phyloP scores from a whole-genome alignment of 345 rosid genomes.

The Eucalyptus sp. region DNA sequence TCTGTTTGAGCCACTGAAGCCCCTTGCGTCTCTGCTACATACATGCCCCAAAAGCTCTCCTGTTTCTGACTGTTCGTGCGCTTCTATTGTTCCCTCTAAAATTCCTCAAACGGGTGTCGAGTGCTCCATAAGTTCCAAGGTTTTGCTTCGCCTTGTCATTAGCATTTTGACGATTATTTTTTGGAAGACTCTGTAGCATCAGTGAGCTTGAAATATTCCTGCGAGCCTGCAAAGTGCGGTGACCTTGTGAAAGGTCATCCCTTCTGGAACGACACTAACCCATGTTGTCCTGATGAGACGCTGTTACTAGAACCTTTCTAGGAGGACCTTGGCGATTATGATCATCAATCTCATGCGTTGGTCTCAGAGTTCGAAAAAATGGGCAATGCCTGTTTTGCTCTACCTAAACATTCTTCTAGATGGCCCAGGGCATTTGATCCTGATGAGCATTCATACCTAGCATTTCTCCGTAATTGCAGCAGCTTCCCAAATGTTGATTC shows the following conservation, averaged over 20 bases:
- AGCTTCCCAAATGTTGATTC: background rate
- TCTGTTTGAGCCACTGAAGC: background rate
- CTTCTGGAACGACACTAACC: too few relatives aligned
- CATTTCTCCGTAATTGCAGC: background rate
- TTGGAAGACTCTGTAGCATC: background rate
- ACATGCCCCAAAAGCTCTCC: background rate
- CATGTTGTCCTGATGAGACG: too few relatives aligned
- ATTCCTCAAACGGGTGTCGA: background rate
- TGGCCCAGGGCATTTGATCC: background rate
- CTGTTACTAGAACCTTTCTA: too few relatives aligned
- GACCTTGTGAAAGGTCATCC: background rate
- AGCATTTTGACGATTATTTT: background rate
- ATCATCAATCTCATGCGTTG: background rate
- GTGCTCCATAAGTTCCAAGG: background rate
- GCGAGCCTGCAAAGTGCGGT: background rate
- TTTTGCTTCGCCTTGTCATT: background rate
- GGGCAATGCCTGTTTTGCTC: background rate
- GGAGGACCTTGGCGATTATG: too few relatives aligned
- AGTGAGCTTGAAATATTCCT: background rate
- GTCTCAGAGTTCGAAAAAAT: background rate
- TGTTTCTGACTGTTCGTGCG: background rate
- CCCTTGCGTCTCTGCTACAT: background rate
- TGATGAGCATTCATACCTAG: background rate
- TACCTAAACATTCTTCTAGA: background rate
- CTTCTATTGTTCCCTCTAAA: background rate